phyloP scores from a whole-genome alignment of 2,329 filamentous ascomycete species.

The Pseudogymnoascus sp. region DNA sequence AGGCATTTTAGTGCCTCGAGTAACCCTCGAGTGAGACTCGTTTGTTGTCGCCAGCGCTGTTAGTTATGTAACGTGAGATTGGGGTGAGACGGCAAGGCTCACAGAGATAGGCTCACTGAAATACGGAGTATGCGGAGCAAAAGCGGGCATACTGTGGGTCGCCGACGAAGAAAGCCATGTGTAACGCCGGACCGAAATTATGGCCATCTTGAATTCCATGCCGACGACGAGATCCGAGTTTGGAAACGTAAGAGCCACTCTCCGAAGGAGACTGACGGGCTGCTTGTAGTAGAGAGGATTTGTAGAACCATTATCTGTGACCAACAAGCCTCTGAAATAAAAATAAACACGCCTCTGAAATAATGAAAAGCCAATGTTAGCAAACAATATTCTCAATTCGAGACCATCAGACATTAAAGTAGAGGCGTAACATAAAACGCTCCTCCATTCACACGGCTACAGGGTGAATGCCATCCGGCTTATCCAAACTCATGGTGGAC shows the following conservation, averaged over 20 bases:
- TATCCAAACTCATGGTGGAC: too few relatives aligned
- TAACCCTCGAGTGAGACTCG: neutral
- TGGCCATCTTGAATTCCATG: neutral
- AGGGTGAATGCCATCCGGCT: too few relatives aligned
- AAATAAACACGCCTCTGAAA: neutral
- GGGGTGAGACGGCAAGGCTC: neutral
- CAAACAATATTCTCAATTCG: neutral
- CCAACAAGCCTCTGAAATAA: neutral
- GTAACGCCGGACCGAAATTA: neutral
- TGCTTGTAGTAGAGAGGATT: neutral
- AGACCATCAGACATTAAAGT: neutral
- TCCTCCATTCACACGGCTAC: too few relatives aligned
- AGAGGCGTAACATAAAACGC: too few relatives aligned
- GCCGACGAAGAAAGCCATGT: neutral
- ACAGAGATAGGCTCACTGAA: neutral
- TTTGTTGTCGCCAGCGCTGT: neutral
- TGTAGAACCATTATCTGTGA: neutral
- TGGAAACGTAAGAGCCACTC: neutral
- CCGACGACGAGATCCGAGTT: neutral
- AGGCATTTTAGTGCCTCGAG: neutral
- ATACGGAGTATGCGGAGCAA: neutral
- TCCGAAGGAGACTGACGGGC: neutral
- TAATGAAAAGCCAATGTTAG: neutral
- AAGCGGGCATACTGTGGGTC: neutral
- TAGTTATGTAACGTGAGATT: neutral